These are phyloP conservation scores for Beauveria sp. DNA, from an alignment of 2,329 filamentous ascomycete species.

Conservation along the genomic window DNA sequence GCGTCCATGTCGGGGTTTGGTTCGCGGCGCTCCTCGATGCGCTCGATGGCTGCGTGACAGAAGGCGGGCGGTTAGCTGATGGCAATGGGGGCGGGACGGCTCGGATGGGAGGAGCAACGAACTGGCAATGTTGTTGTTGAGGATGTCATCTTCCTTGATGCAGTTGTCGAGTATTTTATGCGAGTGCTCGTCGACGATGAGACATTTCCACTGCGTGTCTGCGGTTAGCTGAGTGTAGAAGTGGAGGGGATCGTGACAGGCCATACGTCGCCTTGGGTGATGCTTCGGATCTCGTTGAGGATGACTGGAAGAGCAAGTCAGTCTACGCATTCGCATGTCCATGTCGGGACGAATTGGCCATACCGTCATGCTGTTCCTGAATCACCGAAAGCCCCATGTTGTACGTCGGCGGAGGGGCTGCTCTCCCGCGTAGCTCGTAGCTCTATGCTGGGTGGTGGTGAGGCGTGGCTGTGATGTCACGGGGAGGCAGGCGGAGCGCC, in stretches of 20 bases:
- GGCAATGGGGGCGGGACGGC: neutral
- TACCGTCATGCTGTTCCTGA: slow-evolving; percentile 62
- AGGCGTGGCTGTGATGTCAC: slow-evolving; percentile 2
- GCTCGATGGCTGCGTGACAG: slow-evolving; percentile 70
- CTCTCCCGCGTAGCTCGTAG: neutral
- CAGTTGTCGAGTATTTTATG: slow-evolving; percentile 85
- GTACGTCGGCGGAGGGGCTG: slow-evolving; percentile 20
- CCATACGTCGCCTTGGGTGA: slow-evolving; percentile 71
- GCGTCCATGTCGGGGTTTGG: slow-evolving; percentile 87
- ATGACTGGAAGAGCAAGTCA: slow-evolving; percentile 24
- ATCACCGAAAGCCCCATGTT: slow-evolving; percentile 80
- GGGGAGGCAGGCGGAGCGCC: neutral
- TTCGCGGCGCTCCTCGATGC: slow-evolving; percentile 78
- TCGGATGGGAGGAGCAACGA: slow-evolving; percentile 27
- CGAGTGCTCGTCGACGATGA: slow-evolving; percentile 79
- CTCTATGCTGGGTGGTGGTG: neutral
- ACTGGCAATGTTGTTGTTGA: slow-evolving; percentile 96
- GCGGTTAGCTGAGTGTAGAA: neutral
- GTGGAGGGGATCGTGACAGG: neutral
- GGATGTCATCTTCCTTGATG: slow-evolving; percentile 90
- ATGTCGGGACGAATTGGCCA: neutral
- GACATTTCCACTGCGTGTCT: slow-evolving; percentile 76
- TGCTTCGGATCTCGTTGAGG: slow-evolving; percentile 54
- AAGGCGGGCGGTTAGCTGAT: slow-evolving; percentile 13
- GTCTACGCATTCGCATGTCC: neutral